phyloP scores from a whole-genome alignment of 1,284 basidiomycete genomes.

The Sporisorium scitamineum region DNA sequence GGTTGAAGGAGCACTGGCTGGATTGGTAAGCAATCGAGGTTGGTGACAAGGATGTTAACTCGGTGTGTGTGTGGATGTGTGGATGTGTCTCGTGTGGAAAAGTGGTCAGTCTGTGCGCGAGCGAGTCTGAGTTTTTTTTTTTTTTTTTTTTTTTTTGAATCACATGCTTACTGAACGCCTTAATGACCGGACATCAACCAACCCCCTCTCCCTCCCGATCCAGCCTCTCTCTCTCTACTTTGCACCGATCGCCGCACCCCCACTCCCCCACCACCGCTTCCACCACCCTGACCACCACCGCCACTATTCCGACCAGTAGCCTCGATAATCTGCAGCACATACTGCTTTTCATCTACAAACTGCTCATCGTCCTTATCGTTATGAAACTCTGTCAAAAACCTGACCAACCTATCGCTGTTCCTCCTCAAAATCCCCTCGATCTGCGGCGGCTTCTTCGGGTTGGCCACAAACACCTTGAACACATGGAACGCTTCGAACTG shows the following conservation, averaged over 20 bases:
- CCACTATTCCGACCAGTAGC: slow-evolving; percentile 33
- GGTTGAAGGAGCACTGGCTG: slow-evolving; percentile 2
- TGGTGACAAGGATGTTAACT: not conserved
- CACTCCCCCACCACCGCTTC: not conserved
- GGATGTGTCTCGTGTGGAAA: no score
- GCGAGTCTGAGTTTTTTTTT: no score
- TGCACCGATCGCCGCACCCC: slow-evolving; percentile 14
- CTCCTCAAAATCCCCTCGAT: slow-evolving; percentile 90
- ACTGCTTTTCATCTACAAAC: slow-evolving; percentile 69
- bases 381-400: slow-evolving; percentile 92
- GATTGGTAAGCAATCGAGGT: not conserved
- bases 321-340: slow-evolving; percentile 68
- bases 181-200: not conserved
- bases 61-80: not conserved
- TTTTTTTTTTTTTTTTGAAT: no score
- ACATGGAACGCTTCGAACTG: slow-evolving; percentile 99
- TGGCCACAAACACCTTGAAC: slow-evolving; percentile 99
- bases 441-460: slow-evolving; percentile 96
- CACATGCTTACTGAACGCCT: no score
- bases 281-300: not conserved
- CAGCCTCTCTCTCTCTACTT: not conserved
- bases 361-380: slow-evolving; percentile 86
- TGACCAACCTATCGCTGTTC: slow-evolving; percentile 92
- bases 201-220: not conserved
- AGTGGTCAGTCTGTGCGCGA: not conserved